Percentiles rank a stretch among this genome's conserved stretches.
Conservation (phyloP, 1,284 basidiomycete genomes). For the Austroboletus novae-zelandiae region DNA sequence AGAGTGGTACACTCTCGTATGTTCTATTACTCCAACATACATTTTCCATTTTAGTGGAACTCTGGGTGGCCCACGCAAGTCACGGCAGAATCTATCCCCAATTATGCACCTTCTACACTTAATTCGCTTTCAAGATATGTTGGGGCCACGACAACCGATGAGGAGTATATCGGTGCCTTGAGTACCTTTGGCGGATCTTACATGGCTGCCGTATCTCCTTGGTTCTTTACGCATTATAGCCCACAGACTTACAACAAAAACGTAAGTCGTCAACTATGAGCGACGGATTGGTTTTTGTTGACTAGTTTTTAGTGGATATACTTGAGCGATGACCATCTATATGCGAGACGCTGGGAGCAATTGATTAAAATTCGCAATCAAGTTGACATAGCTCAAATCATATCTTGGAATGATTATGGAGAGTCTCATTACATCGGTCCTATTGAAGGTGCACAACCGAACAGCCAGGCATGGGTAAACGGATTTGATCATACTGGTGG, state of each 20-base stretch:
- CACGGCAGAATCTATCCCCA: constrained; percentile 42
- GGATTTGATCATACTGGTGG: constrained; percentile 62
- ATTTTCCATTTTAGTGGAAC: constrained; percentile 49
- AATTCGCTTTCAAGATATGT: constrained; percentile 42
- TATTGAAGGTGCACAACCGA: constrained; percentile 64
- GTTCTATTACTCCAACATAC: constrained; percentile 2
- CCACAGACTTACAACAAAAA: constrained; percentile 76
- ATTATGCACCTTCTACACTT: constrained; percentile 21
- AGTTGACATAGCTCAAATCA: constrained; percentile 58
- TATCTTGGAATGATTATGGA: constrained; percentile 66
- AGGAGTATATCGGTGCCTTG: constrained; percentile 42
- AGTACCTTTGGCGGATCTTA: constrained; percentile 28
- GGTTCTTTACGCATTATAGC: constrained; percentile 80
- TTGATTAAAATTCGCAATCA: constrained; percentile 59
- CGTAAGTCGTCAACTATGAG: constrained; percentile 39
- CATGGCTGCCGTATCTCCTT: constrained; percentile 56
- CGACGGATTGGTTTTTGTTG: constrained; percentile 3
- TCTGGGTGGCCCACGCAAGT: constrained; percentile 62
- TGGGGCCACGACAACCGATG: constrained; percentile 49
- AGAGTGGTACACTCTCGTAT: constrained; percentile 8
- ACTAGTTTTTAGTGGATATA: constrained; percentile 51
- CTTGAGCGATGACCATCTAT: constrained; percentile 69
- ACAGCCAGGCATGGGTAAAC: constrained; percentile 62
- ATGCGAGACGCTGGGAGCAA: constrained; percentile 72
- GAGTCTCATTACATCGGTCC: constrained; percentile 66